Conservation (phyloP, 305 asterid genomes). For the Rubia peregrina region DNA sequence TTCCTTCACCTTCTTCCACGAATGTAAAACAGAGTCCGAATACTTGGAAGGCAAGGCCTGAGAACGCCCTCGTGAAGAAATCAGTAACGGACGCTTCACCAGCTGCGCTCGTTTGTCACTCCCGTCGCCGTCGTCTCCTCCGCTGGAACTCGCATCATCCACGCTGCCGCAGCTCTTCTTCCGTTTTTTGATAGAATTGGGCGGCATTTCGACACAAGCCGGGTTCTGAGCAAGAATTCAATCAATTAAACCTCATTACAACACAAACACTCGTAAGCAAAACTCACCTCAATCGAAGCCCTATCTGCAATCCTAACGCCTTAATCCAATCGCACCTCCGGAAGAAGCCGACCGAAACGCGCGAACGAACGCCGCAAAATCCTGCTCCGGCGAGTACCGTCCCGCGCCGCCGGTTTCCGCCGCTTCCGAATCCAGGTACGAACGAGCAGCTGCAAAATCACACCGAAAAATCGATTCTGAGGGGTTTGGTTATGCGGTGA, state of each 20-base stretch:
- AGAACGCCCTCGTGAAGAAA: slow-evolving; percentile 69
- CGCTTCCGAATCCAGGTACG: not conserved
- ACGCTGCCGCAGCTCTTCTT: slow-evolving; percentile 27
- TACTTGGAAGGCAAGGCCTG: slow-evolving; percentile 57
- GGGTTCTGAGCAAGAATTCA: too few species aligned
- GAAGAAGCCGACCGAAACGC: too few species aligned
- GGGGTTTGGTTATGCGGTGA: not conserved
- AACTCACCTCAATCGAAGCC: not conserved
- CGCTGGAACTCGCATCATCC: slow-evolving; percentile 26
- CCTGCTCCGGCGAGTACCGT: not conserved
- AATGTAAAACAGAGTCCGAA: slow-evolving; percentile 54
- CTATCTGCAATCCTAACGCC: not conserved
- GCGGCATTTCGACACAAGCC: not conserved
- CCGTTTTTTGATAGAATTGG: slow-evolving; percentile 26
- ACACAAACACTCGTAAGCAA: too few species aligned
- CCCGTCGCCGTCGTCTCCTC: not conserved
- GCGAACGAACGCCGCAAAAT: not conserved
- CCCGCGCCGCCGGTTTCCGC: not conserved
- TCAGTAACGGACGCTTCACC: slow-evolving; percentile 29
- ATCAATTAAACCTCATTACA: too few species aligned
- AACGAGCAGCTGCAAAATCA: too few species aligned
- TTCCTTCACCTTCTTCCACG: slow-evolving; percentile 56
- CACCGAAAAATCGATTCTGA: not conserved
- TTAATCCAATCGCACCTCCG: too few species aligned
- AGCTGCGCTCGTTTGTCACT: too few species aligned